phyloP scores from a whole-genome alignment of 2,329 filamentous ascomycete genomes.

The Cordyceps sp. region DNA sequence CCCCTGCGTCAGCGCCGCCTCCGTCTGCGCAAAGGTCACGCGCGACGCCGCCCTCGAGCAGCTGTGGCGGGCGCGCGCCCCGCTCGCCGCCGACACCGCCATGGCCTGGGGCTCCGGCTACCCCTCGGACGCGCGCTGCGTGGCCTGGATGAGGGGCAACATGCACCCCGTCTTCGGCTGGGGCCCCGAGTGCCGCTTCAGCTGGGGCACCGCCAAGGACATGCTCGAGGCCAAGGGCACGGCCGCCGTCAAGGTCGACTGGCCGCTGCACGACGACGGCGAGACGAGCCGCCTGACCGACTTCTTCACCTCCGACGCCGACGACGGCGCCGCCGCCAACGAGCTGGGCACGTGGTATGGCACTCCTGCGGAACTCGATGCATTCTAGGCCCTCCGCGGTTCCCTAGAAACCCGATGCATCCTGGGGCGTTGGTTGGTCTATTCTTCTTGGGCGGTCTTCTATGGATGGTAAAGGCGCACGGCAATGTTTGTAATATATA shows the following conservation, averaged over 20 bases:
- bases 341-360: constrained; percentile 78
- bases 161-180: constrained; percentile 94
- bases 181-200: constrained; percentile 85
- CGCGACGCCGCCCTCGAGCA: constrained; percentile 77
- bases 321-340: constrained; percentile 30
- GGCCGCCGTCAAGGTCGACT: constrained; percentile 59
- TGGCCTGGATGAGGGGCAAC: constrained; percentile 64
- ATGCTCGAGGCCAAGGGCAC: constrained; percentile 63
- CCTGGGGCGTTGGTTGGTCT: too few relatives aligned
- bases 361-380: constrained; percentile 47
- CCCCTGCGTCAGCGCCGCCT: constrained; percentile 83
- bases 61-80: constrained; percentile 30
- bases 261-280: constrained; percentile 60
- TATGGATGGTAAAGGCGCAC: too few relatives aligned
- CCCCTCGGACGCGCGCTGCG: constrained; percentile 70
- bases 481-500: too few relatives aligned
- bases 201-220: constrained; percentile 90
- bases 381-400: constrained; percentile 55
- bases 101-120: constrained; percentile 81
- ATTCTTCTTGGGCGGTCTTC: too few relatives aligned
- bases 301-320: constrained; percentile 40
- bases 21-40: constrained; percentile 91
- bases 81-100: constrained; percentile 20
- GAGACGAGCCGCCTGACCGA: constrained; percentile 57
- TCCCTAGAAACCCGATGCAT: too few relatives aligned